Conservation (phyloP, 164 flowering plant species). For the Echeveria elegans region DNA sequence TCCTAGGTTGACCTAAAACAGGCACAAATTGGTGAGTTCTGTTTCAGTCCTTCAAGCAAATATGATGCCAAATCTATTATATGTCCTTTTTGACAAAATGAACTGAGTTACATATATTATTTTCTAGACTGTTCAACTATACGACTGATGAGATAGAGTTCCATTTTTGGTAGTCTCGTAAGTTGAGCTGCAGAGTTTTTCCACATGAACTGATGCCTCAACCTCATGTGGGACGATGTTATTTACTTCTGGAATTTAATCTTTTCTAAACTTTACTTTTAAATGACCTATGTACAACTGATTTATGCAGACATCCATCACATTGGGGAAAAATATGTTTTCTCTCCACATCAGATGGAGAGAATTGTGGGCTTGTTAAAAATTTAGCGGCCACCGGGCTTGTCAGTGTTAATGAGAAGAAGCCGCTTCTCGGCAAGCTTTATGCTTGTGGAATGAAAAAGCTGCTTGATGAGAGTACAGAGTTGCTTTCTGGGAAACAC, state of each 20-base stretch:
- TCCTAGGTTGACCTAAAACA: too few relatives aligned
- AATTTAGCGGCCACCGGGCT: slow-evolving; percentile 75
- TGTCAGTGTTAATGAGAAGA: slow-evolving; percentile 42
- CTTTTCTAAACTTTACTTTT: not conserved
- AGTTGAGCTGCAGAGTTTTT: too few relatives aligned
- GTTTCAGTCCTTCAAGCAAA: too few relatives aligned
- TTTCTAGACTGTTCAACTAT: too few relatives aligned
- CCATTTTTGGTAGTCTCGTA: too few relatives aligned
- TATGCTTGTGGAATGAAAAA: slow-evolving; percentile 54
- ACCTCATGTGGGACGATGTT: not conserved
- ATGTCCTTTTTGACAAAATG: too few relatives aligned
- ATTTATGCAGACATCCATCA: slow-evolving; percentile 74
- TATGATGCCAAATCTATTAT: too few relatives aligned
- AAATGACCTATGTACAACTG: slow-evolving; percentile 1
- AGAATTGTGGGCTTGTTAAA: slow-evolving; percentile 95
- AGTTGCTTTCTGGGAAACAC: slow-evolving; percentile 33
- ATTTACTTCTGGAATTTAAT: not conserved
- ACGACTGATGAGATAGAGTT: too few relatives aligned
- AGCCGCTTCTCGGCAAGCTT: slow-evolving; percentile 40
- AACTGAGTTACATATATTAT: too few relatives aligned
- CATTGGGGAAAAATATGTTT: slow-evolving; percentile 93
- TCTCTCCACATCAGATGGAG: slow-evolving; percentile 90
- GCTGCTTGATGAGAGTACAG: slow-evolving; percentile 32
- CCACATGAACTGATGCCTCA: not conserved
- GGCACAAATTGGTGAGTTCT: too few relatives aligned